Conservation (phyloP, 352 stramenopile genomes). For the Peronospora belbahrii region DNA sequence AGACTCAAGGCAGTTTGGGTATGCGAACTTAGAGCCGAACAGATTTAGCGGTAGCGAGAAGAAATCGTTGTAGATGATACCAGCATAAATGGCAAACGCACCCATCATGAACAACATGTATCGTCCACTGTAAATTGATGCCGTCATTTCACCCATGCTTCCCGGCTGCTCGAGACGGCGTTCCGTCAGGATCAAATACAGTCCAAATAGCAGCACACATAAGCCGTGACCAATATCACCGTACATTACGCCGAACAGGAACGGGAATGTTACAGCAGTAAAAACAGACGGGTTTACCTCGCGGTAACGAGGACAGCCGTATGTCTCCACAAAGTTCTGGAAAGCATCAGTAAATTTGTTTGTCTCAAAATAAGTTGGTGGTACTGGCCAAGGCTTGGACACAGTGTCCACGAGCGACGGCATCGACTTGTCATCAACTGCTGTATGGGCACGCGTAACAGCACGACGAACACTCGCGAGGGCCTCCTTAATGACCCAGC, state of each 20-base stretch:
- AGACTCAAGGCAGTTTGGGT: constrained; percentile 69
- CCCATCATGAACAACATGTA: constrained; percentile 99
- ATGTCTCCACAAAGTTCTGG: constrained; percentile 98
- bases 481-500: constrained; percentile 90
- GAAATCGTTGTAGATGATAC: constrained; percentile 99
- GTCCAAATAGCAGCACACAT: constrained; percentile 90
- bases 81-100: constrained; percentile 96
- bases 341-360: constrained; percentile 99
- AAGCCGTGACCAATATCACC: constrained; percentile 97
- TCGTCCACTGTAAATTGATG: constrained; percentile 88
- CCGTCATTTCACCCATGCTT: constrained; percentile 88
- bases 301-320: constrained; percentile 96
- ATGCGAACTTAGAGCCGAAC: constrained; percentile 93
- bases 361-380: constrained; percentile 97
- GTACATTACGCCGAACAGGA: constrained; percentile 99
- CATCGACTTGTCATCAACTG: constrained; percentile 91
- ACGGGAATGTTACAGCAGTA: constrained; percentile 98
- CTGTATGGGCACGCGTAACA: constrained; percentile 83
- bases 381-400: constrained; percentile 91
- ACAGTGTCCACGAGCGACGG: constrained; percentile 90
- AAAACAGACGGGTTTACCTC: constrained; percentile 99
- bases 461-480: constrained; percentile 77
- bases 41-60: constrained; percentile 97
- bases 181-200: constrained; percentile 93
- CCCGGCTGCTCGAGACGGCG: constrained; percentile 68